These are phyloP conservation scores for Paecilomyces variotii DNA, from an alignment of 2,329 filamentous ascomycete genomes.

Conservation along the genomic window DNA sequence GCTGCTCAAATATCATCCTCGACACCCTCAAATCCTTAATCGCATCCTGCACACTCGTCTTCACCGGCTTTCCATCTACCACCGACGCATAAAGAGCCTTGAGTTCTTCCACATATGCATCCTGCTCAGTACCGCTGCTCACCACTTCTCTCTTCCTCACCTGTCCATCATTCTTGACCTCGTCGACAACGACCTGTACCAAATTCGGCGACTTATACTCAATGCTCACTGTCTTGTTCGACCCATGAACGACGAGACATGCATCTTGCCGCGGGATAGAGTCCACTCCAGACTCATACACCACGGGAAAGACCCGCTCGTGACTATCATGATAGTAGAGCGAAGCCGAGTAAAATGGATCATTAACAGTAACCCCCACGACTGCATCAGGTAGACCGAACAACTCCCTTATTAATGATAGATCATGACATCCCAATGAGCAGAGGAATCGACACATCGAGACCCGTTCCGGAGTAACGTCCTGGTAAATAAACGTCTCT, in stretches of 20 bases:
- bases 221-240: slow-evolving; percentile 47
- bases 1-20: slow-evolving; percentile 27
- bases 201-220: slow-evolving; percentile 52
- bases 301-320: slow-evolving; percentile 39
- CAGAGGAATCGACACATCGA: slow-evolving; percentile 38
- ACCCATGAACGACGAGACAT: slow-evolving; percentile 41
- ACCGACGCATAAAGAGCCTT: slow-evolving; percentile 29
- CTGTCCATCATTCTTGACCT: slow-evolving; percentile 18
- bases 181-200: slow-evolving; percentile 38
- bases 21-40: slow-evolving; percentile 29
- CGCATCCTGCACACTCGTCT: slow-evolving; percentile 29
- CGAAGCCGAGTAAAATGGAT: slow-evolving; percentile 33
- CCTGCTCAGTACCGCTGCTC: slow-evolving; percentile 23
- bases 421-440: slow-evolving; percentile 46
- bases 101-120: slow-evolving; percentile 30
- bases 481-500: slow-evolving; percentile 20
- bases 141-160: slow-evolving; percentile 19
- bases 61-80: slow-evolving; percentile 17
- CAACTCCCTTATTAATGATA: slow-evolving; percentile 48
- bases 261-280: slow-evolving; percentile 39
- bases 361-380: slow-evolving; percentile 36
- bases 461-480: slow-evolving; percentile 20
- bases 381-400: slow-evolving; percentile 44
- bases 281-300: slow-evolving; percentile 52
- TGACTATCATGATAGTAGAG: slow-evolving; percentile 23